phyloP scores from a whole-genome alignment of 257 asterid genomes.

The Leonotis leonurus region DNA sequence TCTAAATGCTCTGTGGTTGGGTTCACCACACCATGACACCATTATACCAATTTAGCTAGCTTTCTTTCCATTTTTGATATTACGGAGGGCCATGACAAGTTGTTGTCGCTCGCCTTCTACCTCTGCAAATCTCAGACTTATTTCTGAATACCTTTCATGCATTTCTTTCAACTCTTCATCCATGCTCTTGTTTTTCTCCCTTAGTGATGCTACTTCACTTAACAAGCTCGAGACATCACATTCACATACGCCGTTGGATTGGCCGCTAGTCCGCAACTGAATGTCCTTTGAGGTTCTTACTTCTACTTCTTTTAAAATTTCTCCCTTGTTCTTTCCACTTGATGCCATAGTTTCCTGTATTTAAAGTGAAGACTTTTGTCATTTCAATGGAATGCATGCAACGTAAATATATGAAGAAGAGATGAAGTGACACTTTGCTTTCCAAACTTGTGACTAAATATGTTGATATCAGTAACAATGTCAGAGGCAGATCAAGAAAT shows the following conservation, averaged over 20 bases:
- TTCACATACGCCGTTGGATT: slow-evolving; percentile 27
- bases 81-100: slow-evolving; percentile 88
- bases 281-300: no score
- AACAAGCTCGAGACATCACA: slow-evolving; percentile 37
- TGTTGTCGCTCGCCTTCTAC: slow-evolving; percentile 98
- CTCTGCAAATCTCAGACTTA: slow-evolving; percentile 94
- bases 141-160: slow-evolving; percentile 89
- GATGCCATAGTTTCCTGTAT: slow-evolving; percentile 32
- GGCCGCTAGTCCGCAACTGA: slow-evolving; percentile 26
- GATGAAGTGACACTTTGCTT: neutral
- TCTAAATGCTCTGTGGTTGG: slow-evolving; percentile 18
- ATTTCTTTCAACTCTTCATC: slow-evolving; percentile 71
- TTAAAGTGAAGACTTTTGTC: slow-evolving; percentile 7
- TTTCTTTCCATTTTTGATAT: slow-evolving; percentile 65
- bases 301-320: no score
- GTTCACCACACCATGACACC: no score
- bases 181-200: slow-evolving; percentile 65
- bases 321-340: no score
- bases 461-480: no score
- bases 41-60: slow-evolving; percentile 23
- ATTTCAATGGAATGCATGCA: slow-evolving; percentile 9
- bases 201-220: slow-evolving; percentile 50
- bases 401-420: neutral
- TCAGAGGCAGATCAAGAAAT: slow-evolving; percentile 4
- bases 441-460: slow-evolving; percentile 2